phyloP scores from a whole-genome alignment of 2,329 filamentous ascomycete genomes.

The Rachicladosporium sp. region DNA sequence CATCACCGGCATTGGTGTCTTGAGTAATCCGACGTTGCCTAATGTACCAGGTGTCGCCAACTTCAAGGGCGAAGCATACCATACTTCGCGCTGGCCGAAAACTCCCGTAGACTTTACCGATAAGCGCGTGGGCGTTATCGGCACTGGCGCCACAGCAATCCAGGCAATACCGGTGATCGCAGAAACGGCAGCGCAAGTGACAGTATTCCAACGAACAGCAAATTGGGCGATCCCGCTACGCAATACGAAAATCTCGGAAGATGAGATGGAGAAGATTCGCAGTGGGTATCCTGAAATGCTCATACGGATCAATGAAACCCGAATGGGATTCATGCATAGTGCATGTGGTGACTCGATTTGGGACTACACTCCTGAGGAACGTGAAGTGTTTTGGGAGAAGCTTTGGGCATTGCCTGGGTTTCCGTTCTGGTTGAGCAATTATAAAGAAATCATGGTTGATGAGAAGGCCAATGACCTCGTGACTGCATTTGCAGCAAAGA shows the following conservation, averaged over 20 bases:
- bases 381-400: conserved; percentile 31
- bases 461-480: conserved; percentile 28
- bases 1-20: conserved; percentile 67
- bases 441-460: conserved; percentile 27
- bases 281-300: conserved; percentile 37
- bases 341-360: conserved; percentile 40
- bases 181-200: conserved; percentile 25
- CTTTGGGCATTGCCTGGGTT: conserved; percentile 23
- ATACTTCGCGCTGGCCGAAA: conserved; percentile 44
- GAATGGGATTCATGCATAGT: conserved; percentile 46
- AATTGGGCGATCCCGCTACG: conserved; percentile 53
- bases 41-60: conserved; percentile 46
- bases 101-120: conserved; percentile 47
- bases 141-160: conserved; percentile 68
- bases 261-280: conserved; percentile 40
- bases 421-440: conserved; percentile 32
- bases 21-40: conserved; percentile 65
- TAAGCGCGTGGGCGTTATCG: conserved; percentile 66
- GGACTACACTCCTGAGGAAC: conserved; percentile 28
- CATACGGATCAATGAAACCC: conserved; percentile 20
- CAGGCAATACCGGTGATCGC: conserved; percentile 46
- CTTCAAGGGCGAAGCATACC: conserved; percentile 61
- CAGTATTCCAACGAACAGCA: conserved; percentile 39
- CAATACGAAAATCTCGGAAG: conserved; percentile 33
- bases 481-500: conserved; percentile 35